Conservation (phyloP, 352 stramenopile genomes). For the Saprolegnia parasitica region DNA sequence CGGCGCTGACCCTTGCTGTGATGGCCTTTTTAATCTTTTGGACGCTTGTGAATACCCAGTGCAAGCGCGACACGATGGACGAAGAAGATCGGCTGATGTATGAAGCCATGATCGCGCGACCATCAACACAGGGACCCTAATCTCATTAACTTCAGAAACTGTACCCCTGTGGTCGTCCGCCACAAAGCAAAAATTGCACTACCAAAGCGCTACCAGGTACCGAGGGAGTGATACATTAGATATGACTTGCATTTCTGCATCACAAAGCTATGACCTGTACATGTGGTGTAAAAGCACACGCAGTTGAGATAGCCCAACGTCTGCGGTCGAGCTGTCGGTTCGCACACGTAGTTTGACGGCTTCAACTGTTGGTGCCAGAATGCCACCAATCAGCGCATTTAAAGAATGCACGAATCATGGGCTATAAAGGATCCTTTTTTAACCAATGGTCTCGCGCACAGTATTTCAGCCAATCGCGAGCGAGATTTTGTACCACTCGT, state of each 20-base stretch:
- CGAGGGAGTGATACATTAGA: not conserved
- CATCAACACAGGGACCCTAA: not conserved
- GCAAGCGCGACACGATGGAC: too few relatives aligned
- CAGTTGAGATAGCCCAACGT: not conserved
- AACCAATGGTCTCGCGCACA: not conserved
- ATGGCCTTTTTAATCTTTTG: too few relatives aligned
- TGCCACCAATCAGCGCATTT: conserved; percentile 6
- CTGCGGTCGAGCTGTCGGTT: not conserved
- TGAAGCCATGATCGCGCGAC: too few relatives aligned
- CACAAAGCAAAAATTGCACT: not conserved
- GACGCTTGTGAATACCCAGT: too few relatives aligned
- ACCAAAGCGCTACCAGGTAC: not conserved
- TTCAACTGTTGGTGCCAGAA: not conserved
- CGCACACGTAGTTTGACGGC: too few relatives aligned
- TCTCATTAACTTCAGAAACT: not conserved
- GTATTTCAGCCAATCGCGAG: not conserved
- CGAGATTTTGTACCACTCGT: conserved; percentile 5
- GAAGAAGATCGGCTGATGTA: too few relatives aligned
- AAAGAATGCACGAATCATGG: not conserved
- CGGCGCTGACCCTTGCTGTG: too few relatives aligned
- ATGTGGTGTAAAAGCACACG: not conserved
- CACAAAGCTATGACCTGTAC: not conserved
- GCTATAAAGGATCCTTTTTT: not conserved
- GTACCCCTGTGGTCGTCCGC: not conserved
- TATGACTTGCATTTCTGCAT: not conserved